Evolutionary conservation across 139 green algal genomes (phyloP).

Genomic region (Ettlia oleoabundans): DNA sequence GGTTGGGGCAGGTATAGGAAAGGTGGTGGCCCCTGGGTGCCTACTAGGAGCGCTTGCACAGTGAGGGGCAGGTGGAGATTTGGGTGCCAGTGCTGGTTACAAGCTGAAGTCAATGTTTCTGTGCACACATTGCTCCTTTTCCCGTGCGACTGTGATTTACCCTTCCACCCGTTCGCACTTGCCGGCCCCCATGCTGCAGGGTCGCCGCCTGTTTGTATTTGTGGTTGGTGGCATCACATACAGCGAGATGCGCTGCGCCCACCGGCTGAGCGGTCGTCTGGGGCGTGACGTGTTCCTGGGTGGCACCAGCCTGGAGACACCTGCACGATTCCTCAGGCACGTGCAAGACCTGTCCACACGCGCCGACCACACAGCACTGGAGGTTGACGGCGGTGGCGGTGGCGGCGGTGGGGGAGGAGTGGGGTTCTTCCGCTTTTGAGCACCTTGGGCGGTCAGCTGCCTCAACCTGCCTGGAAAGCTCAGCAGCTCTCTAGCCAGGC

Average conservation of each 20-base stretch:
- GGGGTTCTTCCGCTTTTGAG: conserved; percentile 32
- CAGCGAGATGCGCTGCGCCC: conserved; percentile 85
- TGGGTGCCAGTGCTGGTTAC: too few species aligned
- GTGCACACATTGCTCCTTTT: too few species aligned
- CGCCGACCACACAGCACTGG: conserved; percentile 1
- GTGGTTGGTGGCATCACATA: conserved; percentile 86
- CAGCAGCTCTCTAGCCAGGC: too few species aligned
- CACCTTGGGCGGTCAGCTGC: too few species aligned
- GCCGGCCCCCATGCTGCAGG: conserved; percentile 4
- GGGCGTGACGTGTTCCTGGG: conserved; percentile 84
- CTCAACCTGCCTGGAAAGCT: too few species aligned
- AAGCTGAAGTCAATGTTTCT: too few species aligned
- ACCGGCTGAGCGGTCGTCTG: conserved; percentile 69
- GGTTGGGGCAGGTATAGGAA: too few species aligned
- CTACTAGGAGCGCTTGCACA: too few species aligned
- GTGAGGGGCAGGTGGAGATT: too few species aligned
- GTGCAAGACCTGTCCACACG: conserved; percentile 47
- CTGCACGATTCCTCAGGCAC: conserved; percentile 68
- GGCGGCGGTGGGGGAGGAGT: conserved; percentile 14
- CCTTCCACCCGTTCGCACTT: neutral
- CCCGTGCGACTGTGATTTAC: too few species aligned
- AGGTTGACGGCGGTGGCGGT: conserved; percentile 49
- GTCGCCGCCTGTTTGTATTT: conserved; percentile 83
- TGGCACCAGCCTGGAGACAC: conserved; percentile 77
- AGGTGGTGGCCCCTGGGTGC: too few species aligned